phyloP scores from a whole-genome alignment of 192 early-diverging fungal genomes.

The Coemansia reversa region DNA sequence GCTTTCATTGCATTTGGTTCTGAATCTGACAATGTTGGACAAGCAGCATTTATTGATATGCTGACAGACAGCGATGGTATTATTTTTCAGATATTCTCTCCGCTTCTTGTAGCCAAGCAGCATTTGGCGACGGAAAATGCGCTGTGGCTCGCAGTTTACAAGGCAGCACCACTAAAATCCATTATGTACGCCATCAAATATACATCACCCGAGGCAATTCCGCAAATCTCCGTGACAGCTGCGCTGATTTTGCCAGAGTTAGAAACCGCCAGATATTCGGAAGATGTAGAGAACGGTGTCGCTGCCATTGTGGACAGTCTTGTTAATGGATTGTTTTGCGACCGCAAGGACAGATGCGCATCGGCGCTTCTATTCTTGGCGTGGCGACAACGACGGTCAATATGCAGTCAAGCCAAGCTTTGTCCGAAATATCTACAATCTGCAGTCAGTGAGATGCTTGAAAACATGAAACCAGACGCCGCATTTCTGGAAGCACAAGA shows the following conservation, averaged over 20 bases:
- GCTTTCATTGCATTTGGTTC: constrained; percentile 11
- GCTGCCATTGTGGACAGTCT: constrained; percentile 1
- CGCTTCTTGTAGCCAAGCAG: constrained; percentile 21
- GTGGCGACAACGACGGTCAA: constrained; percentile 20
- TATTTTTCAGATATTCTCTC: constrained; percentile 14
- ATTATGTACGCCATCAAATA: constrained; percentile 9
- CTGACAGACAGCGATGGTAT: constrained; percentile 16
- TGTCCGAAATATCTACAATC: background rate
- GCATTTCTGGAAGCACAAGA: background rate
- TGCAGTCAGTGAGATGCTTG: background rate
- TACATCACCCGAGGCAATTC: background rate
- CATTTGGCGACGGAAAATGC: constrained; percentile 3
- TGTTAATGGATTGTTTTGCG: background rate
- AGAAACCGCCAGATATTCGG: background rate
- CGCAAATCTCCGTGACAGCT: constrained; percentile 15
- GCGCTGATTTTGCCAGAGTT: constrained; percentile 26
- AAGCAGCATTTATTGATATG: constrained; percentile 7
- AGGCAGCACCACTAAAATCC: constrained; percentile 7
- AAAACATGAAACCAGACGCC: background rate
- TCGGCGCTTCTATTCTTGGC: constrained; percentile 28
- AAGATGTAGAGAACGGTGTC: background rate
- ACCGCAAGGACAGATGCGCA: background rate
- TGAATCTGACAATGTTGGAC: background rate
- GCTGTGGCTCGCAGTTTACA: constrained; percentile 21
- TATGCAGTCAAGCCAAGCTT: background rate